Conservation (phyloP, 2,329 filamentous ascomycete genomes). For the Microcyclospora pomicola region DNA sequence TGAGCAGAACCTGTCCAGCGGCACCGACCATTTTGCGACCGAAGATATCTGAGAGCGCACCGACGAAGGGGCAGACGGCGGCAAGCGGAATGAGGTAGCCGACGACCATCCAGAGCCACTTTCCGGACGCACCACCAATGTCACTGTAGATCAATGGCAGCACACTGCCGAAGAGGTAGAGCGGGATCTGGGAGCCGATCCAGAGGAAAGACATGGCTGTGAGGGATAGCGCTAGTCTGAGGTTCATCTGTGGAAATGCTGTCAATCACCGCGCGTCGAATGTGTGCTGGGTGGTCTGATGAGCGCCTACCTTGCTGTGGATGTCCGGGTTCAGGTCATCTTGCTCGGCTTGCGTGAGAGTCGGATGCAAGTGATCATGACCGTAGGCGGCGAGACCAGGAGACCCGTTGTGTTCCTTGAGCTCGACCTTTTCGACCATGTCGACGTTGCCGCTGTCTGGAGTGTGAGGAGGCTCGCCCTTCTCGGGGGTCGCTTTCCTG, state of each 20-base stretch:
- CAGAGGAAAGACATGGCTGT: conserved; percentile 47
- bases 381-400: too few relatives aligned
- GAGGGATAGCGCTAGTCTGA: conserved; percentile 36
- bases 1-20: conserved; percentile 38
- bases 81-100: conserved; percentile 43
- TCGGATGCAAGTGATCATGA: too few relatives aligned
- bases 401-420: too few relatives aligned
- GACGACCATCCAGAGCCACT: conserved; percentile 34
- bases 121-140: conserved; percentile 42
- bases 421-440: too few relatives aligned
- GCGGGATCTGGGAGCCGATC: conserved; percentile 47
- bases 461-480: too few relatives aligned
- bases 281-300: background rate
- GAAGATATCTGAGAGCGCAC: conserved; percentile 49
- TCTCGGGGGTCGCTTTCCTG: too few relatives aligned
- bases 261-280: background rate
- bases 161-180: conserved; percentile 33
- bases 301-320: background rate
- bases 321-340: too few relatives aligned
- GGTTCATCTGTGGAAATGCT: conserved; percentile 27
- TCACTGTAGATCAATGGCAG: conserved; percentile 41
- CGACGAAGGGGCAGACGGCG: conserved; percentile 50
- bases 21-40: conserved; percentile 48
- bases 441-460: too few relatives aligned
- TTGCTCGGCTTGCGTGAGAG: too few relatives aligned